Evolutionary conservation across 371 early-diverging fungal species (phyloP).

Genomic region (Haplosporangium sp.): DNA sequence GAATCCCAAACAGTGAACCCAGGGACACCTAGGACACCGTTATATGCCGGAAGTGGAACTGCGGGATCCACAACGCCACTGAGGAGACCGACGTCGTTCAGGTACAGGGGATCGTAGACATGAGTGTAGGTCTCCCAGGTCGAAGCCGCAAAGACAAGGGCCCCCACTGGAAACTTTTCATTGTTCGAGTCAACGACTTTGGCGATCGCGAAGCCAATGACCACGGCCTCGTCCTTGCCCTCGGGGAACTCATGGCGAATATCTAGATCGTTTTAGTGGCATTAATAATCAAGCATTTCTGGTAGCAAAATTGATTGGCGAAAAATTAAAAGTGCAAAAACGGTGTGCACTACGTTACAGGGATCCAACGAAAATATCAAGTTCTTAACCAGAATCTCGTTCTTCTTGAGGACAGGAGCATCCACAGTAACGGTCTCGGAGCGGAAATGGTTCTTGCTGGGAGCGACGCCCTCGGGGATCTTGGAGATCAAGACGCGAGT

Average conservation of each 20-base stretch:
- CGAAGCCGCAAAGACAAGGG: too few relatives aligned
- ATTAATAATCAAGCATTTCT: too few relatives aligned
- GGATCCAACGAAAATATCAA: constrained; percentile 49
- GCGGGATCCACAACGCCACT: background rate
- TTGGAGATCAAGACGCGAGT: constrained; percentile 35
- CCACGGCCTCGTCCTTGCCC: background rate
- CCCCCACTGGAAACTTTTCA: too few relatives aligned
- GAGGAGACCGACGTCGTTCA: constrained; percentile 11
- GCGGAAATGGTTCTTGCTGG: constrained; percentile 42
- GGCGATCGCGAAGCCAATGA: too few relatives aligned
- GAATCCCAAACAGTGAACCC: constrained; percentile 57
- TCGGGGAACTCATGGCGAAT: constrained; percentile 11
- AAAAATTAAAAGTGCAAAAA: constrained; percentile 30
- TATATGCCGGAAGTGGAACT: constrained; percentile 34
- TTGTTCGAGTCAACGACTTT: too few relatives aligned
- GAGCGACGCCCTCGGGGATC: constrained; percentile 46
- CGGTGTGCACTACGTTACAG: constrained; percentile 26
- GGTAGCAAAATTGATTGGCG: background rate
- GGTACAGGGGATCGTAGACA: background rate
- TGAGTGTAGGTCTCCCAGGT: background rate
- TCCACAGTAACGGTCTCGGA: constrained; percentile 20
- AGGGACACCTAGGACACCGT: constrained; percentile 65
- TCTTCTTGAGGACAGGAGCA: constrained; percentile 37
- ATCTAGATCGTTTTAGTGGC: too few relatives aligned
- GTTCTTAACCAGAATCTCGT: constrained; percentile 56